These are phyloP conservation scores for Eremomyces bilateralis DNA, from an alignment of 495 filamentous ascomycete species.

Conservation along the genomic window DNA sequence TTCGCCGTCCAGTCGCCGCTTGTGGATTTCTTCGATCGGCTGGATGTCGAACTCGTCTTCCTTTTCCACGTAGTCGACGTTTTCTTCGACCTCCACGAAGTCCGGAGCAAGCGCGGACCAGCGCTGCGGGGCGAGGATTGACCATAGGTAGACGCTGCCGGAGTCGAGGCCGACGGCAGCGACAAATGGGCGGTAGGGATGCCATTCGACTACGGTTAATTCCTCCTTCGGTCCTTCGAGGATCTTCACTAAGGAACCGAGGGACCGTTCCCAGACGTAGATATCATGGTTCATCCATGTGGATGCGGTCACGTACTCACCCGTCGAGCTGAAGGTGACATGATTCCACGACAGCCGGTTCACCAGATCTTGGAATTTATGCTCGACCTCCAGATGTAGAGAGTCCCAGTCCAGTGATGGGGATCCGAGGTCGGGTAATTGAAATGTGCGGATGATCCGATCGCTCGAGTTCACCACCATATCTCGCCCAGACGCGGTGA, in stretches of 20 bases:
- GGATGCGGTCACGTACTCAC: conserved; percentile 80
- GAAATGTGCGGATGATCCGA: conserved; percentile 74
- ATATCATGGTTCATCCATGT: conserved; percentile 96
- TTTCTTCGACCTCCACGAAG: conserved; percentile 94
- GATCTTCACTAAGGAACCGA: conserved; percentile 89
- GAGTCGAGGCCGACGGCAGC: conserved; percentile 79
- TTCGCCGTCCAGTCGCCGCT: conserved; percentile 68
- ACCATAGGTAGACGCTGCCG: conserved; percentile 82
- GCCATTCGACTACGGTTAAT: conserved; percentile 74
- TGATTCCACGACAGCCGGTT: conserved; percentile 91
- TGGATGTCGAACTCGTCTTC: conserved; percentile 98
- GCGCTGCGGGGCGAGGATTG: conserved; percentile 71
- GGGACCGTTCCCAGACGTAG: conserved; percentile 90
- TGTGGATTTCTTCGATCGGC: conserved; percentile 82
- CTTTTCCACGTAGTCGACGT: conserved; percentile 81
- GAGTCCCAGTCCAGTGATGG: conserved; percentile 38
- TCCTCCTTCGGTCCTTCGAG: conserved; percentile 90
- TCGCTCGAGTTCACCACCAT: conserved; percentile 80
- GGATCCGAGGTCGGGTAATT: conserved; percentile 35
- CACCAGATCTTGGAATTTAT: conserved; percentile 96
- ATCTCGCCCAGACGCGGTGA: conserved; percentile 63
- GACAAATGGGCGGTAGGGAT: conserved; percentile 70
- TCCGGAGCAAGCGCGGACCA: conserved; percentile 95
- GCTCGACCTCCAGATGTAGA: conserved; percentile 77
- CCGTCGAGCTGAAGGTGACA: conserved; percentile 66